Evolutionary conservation across 73 alveolate species (phyloP).

Genomic region (Durusdinium trenchii): DNA sequence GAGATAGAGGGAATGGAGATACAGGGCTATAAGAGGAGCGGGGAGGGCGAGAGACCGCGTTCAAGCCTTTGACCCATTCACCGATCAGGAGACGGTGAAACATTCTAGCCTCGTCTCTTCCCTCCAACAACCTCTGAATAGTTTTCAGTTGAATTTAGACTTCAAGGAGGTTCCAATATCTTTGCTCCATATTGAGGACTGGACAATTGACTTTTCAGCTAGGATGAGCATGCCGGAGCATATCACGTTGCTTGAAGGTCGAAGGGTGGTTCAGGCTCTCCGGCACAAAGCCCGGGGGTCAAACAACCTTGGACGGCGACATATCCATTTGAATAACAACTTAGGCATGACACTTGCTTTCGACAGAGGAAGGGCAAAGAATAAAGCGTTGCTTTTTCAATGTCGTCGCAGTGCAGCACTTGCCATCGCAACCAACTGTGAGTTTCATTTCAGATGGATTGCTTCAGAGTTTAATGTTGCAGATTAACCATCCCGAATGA

Average conservation of each 20-base stretch:
- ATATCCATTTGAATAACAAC: constrained; percentile 42
- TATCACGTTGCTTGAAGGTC: constrained; percentile 52
- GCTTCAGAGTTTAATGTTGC: constrained; percentile 42
- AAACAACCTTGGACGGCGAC: not conserved
- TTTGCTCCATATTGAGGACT: not conserved
- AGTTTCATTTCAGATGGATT: not conserved
- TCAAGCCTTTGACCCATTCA: constrained; percentile 12
- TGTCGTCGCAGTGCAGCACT: constrained; percentile 9
- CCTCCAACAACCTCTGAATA: not conserved
- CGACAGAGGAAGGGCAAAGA: constrained; percentile 65
- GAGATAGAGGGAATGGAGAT: not conserved
- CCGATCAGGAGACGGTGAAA: not conserved
- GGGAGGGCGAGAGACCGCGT: not conserved
- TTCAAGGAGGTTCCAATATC: not conserved
- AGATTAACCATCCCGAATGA: constrained; percentile 15
- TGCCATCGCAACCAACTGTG: not conserved
- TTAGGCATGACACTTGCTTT: constrained; percentile 52
- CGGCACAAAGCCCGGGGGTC: not conserved
- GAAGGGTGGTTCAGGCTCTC: constrained; percentile 1
- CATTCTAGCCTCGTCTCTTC: not conserved
- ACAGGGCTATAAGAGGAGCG: not conserved
- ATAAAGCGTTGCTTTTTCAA: not conserved
- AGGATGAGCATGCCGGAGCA: not conserved
- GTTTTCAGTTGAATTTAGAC: not conserved
- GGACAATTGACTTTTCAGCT: constrained; percentile 15